Evolutionary conservation across 208 protist genomes (phyloP), one percentile per base, ranked within the genome.

Genomic region (Lotmaria passim): DNA sequence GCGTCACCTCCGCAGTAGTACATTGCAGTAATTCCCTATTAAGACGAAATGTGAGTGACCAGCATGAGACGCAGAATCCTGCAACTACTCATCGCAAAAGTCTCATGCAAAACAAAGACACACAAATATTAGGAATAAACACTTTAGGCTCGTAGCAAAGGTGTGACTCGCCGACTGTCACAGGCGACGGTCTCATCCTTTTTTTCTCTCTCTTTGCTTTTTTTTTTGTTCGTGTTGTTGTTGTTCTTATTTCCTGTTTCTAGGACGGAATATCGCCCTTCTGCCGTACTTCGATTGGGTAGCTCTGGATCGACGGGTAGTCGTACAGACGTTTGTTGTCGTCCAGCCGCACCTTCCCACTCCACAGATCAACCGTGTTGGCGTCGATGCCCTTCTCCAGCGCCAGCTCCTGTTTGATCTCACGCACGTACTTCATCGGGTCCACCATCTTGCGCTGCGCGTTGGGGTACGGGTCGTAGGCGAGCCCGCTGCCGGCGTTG

Each of bases 391-490:
- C 90, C 75, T 93, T 94, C 59, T 95, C 93, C 21, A 82, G 26
- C 8, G 87, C 79, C 46, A 97, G 61, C 56, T 97, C 90, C 61
- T 90, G 78, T 76, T 97, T 95, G 23, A 97, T 77, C 68, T 97
- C 81, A 69, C 83, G 83, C 41, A 97, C 90, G 61, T 83, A 89
- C 79, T 94, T 93, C 90, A 95, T 95, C 30, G 93, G 87, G 68
- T 97, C 93, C 12, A 95, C 81, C 93, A 97, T 97, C 81, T 95
- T 95, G 36, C 93, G 74, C 46, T 92, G 81, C 21, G 90, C 93
- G 64, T 95, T 95, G 3, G 93, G 93, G 75, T 97, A 95, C 15
- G 93, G 93, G 56, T 97, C 93, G 44, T 81, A 60, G 0, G 87
- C 78, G n/a, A 97, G 43, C 10, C 89, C 90, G 6, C 73, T 77